Conservation (phyloP, 1,284 basidiomycete species). For the Wallemia mellicola region DNA sequence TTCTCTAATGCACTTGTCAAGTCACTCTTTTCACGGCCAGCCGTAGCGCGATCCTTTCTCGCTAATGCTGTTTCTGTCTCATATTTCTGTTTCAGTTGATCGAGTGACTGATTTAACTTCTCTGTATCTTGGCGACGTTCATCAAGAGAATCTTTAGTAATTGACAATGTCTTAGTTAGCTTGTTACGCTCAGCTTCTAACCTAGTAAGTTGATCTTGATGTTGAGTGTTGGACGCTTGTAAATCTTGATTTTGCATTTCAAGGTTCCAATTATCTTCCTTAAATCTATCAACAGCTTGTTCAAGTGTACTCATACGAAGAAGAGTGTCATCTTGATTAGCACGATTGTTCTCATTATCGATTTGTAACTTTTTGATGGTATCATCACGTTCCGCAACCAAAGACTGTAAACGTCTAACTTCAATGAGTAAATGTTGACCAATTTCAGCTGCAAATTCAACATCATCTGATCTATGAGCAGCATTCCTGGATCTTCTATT, state of each 20-base stretch:
- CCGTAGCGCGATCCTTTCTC: conserved; percentile 53
- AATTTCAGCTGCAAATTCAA: conserved; percentile 82
- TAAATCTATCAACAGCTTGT: conserved; percentile 38
- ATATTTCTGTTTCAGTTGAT: conserved; percentile 60
- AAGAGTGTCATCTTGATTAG: conserved; percentile 33
- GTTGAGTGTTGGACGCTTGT: conserved; percentile 33
- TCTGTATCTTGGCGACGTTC: conserved; percentile 64
- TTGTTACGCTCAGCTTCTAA: conserved; percentile 57
- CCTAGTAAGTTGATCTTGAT: conserved; percentile 33
- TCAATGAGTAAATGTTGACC: conserved; percentile 66
- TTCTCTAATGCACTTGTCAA: conserved; percentile 46
- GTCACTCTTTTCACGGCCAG: conserved; percentile 73
- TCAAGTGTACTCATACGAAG: conserved; percentile 42
- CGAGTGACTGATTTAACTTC: conserved; percentile 29
- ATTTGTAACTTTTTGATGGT: conserved; percentile 57
- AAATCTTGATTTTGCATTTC: conserved; percentile 76
- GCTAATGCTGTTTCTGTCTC: conserved; percentile 71
- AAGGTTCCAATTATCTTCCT: conserved; percentile 95
- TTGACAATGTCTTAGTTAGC: conserved; percentile 39
- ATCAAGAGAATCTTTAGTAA: conserved; percentile 45
- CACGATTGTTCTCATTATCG: conserved; percentile 49
- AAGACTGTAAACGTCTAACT: conserved; percentile 54
- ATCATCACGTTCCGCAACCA: conserved; percentile 63
- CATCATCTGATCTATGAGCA: conserved; percentile 18
- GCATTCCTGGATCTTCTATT: conserved; percentile 10